Conservation (phyloP, 2,329 filamentous ascomycete genomes). For the Colletotrichum sp. region DNA sequence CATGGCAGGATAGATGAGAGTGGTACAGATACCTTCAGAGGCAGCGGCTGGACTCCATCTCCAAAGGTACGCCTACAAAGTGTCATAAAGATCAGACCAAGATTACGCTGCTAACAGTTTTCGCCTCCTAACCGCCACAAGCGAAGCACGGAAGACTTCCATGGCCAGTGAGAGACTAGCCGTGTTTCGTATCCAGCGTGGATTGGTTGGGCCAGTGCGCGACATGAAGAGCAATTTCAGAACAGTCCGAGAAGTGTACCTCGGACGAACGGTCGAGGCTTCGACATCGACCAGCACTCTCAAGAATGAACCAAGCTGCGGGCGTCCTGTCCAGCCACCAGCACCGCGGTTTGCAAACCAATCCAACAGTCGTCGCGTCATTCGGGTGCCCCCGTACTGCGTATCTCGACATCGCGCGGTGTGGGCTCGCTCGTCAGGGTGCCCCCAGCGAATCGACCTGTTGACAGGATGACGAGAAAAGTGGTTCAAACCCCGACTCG, state of each 20-base stretch:
- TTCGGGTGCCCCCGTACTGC: neutral
- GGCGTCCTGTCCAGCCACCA: neutral
- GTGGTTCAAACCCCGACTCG: constrained; percentile 9
- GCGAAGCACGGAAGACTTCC: neutral
- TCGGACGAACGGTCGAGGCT: neutral
- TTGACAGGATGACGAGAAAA: neutral
- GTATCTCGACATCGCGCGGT: neutral
- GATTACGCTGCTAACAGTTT: neutral
- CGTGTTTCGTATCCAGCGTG: neutral
- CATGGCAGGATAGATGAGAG: neutral
- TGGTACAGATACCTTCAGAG: neutral
- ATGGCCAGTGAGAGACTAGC: neutral
- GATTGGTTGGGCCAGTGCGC: neutral
- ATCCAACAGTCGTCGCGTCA: neutral
- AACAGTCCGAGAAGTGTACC: neutral
- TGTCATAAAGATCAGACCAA: neutral
- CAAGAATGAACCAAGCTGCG: neutral
- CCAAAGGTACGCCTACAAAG: neutral
- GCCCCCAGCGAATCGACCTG: neutral
- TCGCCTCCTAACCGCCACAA: neutral
- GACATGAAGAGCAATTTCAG: neutral
- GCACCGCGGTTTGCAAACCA: neutral
- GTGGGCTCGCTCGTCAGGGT: neutral
- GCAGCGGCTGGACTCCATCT: neutral
- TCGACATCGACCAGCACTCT: neutral